Conservation (phyloP, 495 filamentous ascomycete genomes). For the Aspergillus hancockii region DNA sequence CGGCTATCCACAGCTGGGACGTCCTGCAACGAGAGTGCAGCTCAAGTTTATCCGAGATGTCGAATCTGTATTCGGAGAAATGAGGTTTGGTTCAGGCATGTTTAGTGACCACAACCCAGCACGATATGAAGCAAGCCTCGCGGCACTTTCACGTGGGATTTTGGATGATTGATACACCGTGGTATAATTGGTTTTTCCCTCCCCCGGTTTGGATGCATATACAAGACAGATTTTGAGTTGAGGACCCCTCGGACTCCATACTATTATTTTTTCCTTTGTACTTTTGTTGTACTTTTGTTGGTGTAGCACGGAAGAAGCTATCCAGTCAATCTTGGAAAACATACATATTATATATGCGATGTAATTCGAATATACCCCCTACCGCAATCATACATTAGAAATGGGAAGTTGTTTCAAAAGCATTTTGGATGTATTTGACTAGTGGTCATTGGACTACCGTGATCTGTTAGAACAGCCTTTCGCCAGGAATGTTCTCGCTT, state of each 20-base stretch:
- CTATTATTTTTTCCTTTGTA: not conserved
- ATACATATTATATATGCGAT: not conserved
- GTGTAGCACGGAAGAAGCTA: not conserved
- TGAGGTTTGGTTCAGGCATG: conserved; percentile 72
- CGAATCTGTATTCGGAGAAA: conserved; percentile 66
- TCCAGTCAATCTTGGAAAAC: not conserved
- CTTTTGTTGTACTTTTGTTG: no score
- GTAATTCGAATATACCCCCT: not conserved
- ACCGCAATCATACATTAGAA: not conserved
- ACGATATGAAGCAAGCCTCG: conserved; percentile 65
- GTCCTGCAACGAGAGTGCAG: conserved; percentile 65
- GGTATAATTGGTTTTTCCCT: conserved; percentile 10
- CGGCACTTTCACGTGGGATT: conserved; percentile 54
- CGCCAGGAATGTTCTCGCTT: not conserved
- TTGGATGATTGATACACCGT: conserved; percentile 42
- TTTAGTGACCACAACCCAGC: conserved; percentile 76
- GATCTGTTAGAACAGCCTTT: not conserved
- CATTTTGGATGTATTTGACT: not conserved
- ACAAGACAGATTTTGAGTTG: conserved; percentile 2
- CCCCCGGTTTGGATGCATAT: not conserved
- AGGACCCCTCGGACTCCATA: conserved; percentile 2
- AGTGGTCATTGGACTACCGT: not conserved
- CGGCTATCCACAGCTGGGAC: conserved; percentile 49
- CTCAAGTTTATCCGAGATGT: conserved; percentile 66
- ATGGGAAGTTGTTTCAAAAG: not conserved